phyloP scores from a whole-genome alignment of 2,329 filamentous ascomycete species.

The Fusarium odoratissimum region DNA sequence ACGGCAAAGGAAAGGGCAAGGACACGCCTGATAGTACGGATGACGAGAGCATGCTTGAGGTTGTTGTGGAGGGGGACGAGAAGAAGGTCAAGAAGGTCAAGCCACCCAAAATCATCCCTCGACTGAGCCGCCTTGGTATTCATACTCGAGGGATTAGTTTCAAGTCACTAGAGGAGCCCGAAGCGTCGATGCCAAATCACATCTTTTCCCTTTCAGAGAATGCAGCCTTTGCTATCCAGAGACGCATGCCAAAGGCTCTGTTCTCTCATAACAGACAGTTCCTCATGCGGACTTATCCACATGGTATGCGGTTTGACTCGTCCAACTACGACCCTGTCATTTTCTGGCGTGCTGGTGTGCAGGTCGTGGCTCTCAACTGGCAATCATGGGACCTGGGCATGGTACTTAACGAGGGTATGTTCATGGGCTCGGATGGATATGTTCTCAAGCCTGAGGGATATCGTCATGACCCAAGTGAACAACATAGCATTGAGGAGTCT shows the following conservation, averaged over 20 bases:
- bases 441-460: slow-evolving; percentile 84
- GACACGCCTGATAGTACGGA: background rate
- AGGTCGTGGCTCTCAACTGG: slow-evolving; percentile 98
- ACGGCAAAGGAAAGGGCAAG: background rate
- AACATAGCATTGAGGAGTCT: background rate
- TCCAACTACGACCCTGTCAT: slow-evolving; percentile 92
- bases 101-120: background rate
- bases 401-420: slow-evolving; percentile 98
- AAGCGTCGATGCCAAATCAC: slow-evolving; percentile 67
- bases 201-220: slow-evolving; percentile 92
- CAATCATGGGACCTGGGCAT: slow-evolving; percentile 92
- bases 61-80: background rate
- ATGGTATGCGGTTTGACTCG: slow-evolving; percentile 79
- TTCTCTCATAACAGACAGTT: slow-evolving; percentile 87
- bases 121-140: slow-evolving; percentile 7
- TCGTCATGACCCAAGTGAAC: fast-evolving
- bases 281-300: slow-evolving; percentile 92
- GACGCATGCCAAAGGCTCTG: slow-evolving; percentile 75
- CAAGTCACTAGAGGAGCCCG: background rate
- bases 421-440: slow-evolving; percentile 85
- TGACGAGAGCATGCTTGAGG: slow-evolving; percentile 1
- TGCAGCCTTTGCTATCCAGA: slow-evolving; percentile 68
- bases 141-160: slow-evolving; percentile 14
- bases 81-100: slow-evolving; percentile 16
- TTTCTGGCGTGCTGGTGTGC: slow-evolving; percentile 92